Evolutionary conservation across 2,329 filamentous ascomycete genomes (phyloP).

Genomic region (Fusarium anthophilum): DNA sequence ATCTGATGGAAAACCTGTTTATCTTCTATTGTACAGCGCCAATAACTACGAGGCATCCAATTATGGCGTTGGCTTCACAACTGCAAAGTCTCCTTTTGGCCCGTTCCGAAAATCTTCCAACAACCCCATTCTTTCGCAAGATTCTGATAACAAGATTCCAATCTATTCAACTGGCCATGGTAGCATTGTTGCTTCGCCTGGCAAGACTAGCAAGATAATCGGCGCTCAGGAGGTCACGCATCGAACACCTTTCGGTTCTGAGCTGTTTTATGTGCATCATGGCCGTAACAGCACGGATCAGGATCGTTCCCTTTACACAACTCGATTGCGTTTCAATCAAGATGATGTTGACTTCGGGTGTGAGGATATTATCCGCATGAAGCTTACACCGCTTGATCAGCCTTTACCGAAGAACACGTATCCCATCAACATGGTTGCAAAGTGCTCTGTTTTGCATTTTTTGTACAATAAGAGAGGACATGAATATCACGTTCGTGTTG

Average conservation of each 20-base stretch:
- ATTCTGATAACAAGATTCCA: conserved; percentile 40
- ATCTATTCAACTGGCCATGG: conserved; percentile 49
- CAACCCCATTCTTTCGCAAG: conserved; percentile 47
- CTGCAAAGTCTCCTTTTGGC: conserved; percentile 45
- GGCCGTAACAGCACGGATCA: conserved; percentile 44
- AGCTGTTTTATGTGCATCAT: conserved; percentile 50
- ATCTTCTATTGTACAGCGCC: conserved; percentile 40
- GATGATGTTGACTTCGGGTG: conserved; percentile 39
- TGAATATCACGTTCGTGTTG: conserved; percentile 3
- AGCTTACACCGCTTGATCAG: conserved; percentile 46
- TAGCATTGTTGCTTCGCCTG: conserved; percentile 48
- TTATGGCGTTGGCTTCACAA: conserved; percentile 50
- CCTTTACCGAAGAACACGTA: conserved; percentile 44
- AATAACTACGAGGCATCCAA: conserved; percentile 51
- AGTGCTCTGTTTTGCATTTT: not conserved
- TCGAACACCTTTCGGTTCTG: conserved; percentile 41
- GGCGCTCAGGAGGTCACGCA: conserved; percentile 48
- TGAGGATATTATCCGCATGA: conserved; percentile 44
- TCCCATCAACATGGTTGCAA: conserved; percentile 38
- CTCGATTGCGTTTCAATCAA: conserved; percentile 44
- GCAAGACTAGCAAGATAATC: conserved; percentile 22
- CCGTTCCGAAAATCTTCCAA: conserved; percentile 46
- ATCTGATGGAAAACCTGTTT: conserved; percentile 39
- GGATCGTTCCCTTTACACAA: conserved; percentile 46
- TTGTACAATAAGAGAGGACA: not conserved